phyloP scores from a whole-genome alignment of 306 rosid species.

The Castanopsis chinensis region DNA sequence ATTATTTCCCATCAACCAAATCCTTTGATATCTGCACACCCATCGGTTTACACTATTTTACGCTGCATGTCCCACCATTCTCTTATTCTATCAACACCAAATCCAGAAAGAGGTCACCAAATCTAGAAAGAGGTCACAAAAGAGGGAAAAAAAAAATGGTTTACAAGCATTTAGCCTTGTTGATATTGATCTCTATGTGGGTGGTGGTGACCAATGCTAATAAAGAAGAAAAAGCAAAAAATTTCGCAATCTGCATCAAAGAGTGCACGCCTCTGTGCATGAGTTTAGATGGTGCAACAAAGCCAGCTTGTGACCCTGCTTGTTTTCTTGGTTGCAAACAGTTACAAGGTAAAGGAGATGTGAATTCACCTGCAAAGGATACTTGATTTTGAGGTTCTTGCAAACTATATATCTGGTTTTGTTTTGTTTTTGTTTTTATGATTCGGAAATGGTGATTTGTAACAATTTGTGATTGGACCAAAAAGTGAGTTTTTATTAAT shows the following conservation, averaged over 20 bases:
- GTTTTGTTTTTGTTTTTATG: no score
- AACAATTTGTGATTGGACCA: no score
- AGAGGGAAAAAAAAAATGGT: not conserved
- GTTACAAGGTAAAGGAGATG: not conserved
- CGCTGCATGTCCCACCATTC: not conserved
- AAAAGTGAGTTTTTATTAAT: no score
- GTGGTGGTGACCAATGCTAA: not conserved
- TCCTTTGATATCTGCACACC: not conserved
- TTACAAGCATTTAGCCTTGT: not conserved
- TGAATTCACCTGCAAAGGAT: not conserved
- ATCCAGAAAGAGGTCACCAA: not conserved
- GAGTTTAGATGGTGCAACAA: not conserved
- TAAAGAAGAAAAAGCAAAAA: not conserved
- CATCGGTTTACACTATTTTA: not conserved
- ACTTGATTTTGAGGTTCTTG: no score
- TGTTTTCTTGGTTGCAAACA: not conserved
- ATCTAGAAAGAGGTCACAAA: not conserved
- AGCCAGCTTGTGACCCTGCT: not conserved
- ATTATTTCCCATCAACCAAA: not conserved
- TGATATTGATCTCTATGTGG: not conserved
- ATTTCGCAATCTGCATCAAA: not conserved
- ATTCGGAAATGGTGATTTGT: no score
- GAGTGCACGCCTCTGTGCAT: conserved; percentile 8
- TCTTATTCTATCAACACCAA: not conserved
- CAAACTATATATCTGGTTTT: not conserved